These are phyloP conservation scores for Aspergillus vadensis DNA, from an alignment of 2,329 filamentous ascomycete species.

Conservation along the genomic window DNA sequence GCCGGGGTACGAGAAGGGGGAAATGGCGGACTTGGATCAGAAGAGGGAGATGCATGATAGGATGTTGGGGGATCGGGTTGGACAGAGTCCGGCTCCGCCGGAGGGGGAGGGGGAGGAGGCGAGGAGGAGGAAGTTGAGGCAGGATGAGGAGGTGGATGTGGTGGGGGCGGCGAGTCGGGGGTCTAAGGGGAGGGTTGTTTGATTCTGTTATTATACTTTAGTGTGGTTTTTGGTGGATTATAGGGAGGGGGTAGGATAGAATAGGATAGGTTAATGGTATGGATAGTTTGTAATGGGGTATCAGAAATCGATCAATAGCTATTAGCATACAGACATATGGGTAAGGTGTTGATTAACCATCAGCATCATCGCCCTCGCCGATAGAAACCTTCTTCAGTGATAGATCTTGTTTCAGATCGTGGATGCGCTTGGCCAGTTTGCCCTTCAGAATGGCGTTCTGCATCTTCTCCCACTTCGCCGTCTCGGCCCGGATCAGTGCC, in stretches of 20 bases:
- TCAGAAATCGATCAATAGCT: constrained; percentile 8
- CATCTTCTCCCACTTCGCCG: constrained; percentile 43
- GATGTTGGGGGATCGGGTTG: constrained; percentile 31
- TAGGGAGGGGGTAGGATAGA: background rate
- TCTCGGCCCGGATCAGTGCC: constrained; percentile 41
- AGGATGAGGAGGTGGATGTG: constrained; percentile 33
- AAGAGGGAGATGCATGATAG: constrained; percentile 40
- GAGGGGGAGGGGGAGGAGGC: constrained; percentile 28
- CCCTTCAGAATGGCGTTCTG: constrained; percentile 44
- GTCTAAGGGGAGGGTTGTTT: constrained; percentile 32
- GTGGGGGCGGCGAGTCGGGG: constrained; percentile 29
- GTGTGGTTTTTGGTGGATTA: too few species aligned
- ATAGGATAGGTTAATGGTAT: background rate
- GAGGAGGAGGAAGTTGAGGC: constrained; percentile 30
- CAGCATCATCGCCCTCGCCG: constrained; percentile 39
- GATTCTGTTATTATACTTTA: constrained; percentile 26
- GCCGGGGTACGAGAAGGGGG: constrained; percentile 36
- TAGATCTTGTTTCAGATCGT: constrained; percentile 47
- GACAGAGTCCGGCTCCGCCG: constrained; percentile 21
- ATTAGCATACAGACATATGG: constrained; percentile 12
- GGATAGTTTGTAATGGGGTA: background rate
- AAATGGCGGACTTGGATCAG: constrained; percentile 35
- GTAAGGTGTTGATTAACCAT: constrained; percentile 23
- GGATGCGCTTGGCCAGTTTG: constrained; percentile 49
- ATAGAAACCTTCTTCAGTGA: constrained; percentile 47